Evolutionary conservation across 2,329 filamentous ascomycete species (phyloP).

Genomic region (Phialocephala sp.): DNA sequence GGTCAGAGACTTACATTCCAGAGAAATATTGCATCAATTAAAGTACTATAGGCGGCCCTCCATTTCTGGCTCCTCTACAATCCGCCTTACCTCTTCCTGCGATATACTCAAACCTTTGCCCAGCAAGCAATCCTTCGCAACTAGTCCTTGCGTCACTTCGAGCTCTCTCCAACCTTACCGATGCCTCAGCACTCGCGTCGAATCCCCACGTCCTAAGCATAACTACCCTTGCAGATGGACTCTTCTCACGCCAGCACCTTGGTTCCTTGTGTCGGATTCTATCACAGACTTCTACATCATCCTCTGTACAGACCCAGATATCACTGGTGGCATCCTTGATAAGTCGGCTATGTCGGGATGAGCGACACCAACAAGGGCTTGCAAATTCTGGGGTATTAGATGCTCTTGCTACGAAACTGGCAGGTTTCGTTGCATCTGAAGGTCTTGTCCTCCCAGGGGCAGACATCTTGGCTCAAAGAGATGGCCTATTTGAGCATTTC

Average conservation of each 20-base stretch:
- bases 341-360: conserved; percentile 66
- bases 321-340: conserved; percentile 63
- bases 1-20: conserved; percentile 57
- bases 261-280: conserved; percentile 70
- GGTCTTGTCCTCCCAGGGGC: conserved; percentile 73
- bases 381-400: conserved; percentile 78
- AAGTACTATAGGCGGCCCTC: conserved; percentile 68
- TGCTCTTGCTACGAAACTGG: conserved; percentile 75
- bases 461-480: conserved; percentile 57
- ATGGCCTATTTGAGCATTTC: conserved; percentile 61
- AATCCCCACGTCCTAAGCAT: conserved; percentile 55
- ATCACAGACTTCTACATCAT: conserved; percentile 57
- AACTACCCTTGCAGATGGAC: conserved; percentile 60
- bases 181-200: conserved; percentile 64
- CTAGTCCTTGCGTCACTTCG: conserved; percentile 77
- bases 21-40: conserved; percentile 19
- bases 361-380: conserved; percentile 73
- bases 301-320: conserved; percentile 66
- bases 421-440: conserved; percentile 69
- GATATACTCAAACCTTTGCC: conserved; percentile 74
- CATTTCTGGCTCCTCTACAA: conserved; percentile 78
- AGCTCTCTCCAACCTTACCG: conserved; percentile 73
- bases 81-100: conserved; percentile 69
- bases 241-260: conserved; percentile 69
- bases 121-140: conserved; percentile 65